These are phyloP conservation scores for Ziziphus jujuba DNA, from an alignment of 306 rosid genomes.

Conservation along the genomic window DNA sequence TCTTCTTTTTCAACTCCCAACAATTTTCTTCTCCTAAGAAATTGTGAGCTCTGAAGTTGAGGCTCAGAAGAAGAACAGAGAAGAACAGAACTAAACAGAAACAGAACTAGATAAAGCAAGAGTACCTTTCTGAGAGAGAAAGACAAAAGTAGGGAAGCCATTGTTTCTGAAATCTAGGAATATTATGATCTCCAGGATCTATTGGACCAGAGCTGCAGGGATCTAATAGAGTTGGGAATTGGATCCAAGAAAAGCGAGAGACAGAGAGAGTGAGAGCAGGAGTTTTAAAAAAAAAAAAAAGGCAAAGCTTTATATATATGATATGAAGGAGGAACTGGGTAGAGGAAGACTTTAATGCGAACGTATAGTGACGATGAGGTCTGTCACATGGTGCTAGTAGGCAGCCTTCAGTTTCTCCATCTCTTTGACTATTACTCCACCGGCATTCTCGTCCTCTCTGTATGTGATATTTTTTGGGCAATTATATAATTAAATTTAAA, in stretches of 20 bases:
- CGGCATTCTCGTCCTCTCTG: not conserved
- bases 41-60: conserved; percentile 28
- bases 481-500: not conserved
- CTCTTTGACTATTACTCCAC: not conserved
- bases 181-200: conserved; percentile 17
- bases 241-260: conserved; percentile 14
- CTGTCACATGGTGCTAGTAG: conserved; percentile 38
- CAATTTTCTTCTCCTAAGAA: conserved; percentile 42
- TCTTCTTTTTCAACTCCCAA: conserved; percentile 25
- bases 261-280: not conserved
- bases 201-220: conserved; percentile 3
- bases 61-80: conserved; percentile 38
- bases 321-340: conserved; percentile 9
- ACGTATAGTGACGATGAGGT: conserved; percentile 10
- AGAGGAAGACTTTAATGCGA: conserved; percentile 37
- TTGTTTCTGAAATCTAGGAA: conserved; percentile 27
- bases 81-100: conserved; percentile 27
- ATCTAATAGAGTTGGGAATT: conserved; percentile 17
- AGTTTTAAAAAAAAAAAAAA: too few relatives aligned
- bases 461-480: not conserved
- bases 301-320: not conserved
- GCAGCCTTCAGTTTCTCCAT: conserved; percentile 3
- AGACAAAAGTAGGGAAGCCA: conserved; percentile 55
- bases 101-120: conserved; percentile 30
- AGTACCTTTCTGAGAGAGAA: conserved; percentile 36